Evolutionary conservation across 2,329 filamentous ascomycete genomes (phyloP).

Genomic region (Alternaria triticina): DNA sequence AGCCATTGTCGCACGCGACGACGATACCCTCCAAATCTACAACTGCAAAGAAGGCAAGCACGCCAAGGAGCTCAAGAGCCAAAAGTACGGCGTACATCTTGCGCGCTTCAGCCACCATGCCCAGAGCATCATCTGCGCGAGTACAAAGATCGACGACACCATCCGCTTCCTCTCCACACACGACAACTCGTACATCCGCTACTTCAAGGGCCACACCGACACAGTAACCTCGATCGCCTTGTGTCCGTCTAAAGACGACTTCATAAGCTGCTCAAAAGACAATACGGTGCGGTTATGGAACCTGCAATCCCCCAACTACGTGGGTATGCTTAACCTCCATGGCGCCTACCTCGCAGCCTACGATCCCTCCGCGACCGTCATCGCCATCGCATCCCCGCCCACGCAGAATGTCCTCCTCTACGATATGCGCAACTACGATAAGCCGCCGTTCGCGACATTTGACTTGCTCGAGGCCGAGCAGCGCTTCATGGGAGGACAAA

Average conservation of each 20-base stretch:
- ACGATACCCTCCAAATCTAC: constrained; percentile 95
- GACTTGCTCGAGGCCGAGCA: constrained; percentile 74
- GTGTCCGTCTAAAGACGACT: constrained; percentile 86
- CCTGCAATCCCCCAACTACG: constrained; percentile 77
- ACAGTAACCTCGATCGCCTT: constrained; percentile 83
- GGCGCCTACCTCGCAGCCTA: constrained; percentile 85
- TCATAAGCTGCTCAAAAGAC: constrained; percentile 89
- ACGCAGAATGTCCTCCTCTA: constrained; percentile 86
- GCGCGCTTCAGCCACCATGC: constrained; percentile 93
- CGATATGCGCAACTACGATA: constrained; percentile 92
- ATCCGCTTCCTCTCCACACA: constrained; percentile 89
- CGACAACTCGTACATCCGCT: constrained; percentile 95
- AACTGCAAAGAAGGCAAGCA: constrained; percentile 89
- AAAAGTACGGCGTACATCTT: constrained; percentile 95
- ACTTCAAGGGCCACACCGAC: constrained; percentile 89
- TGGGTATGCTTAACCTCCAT: constrained; percentile 80
- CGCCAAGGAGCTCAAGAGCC: constrained; percentile 87
- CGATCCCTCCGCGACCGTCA: constrained; percentile 89
- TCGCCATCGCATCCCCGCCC: constrained; percentile 83
- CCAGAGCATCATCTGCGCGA: constrained; percentile 91
- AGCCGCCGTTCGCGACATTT: constrained; percentile 84
- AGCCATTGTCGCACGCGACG: constrained; percentile 87
- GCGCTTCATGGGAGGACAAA: constrained; percentile 49
- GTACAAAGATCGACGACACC: constrained; percentile 91
- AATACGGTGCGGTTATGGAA: constrained; percentile 94